Percentiles rank a stretch among this genome's conserved stretches.
phyloP scores from a whole-genome alignment of 2,329 filamentous ascomycete genomes.

The Kalaharituber pfeilii region DNA sequence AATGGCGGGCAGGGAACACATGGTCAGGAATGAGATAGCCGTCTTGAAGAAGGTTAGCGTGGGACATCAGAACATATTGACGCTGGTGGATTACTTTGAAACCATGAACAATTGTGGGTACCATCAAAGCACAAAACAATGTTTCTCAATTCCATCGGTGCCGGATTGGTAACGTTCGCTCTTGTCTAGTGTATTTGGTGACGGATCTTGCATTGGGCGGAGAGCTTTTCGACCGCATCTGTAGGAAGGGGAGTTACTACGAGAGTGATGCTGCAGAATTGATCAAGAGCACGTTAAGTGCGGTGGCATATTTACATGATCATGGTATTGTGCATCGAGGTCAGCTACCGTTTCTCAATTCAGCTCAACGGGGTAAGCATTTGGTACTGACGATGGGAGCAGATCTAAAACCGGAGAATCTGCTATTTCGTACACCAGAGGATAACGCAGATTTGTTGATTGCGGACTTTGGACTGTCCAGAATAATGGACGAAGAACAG shows the following conservation, averaged over 20 bases:
- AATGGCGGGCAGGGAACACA: constrained; percentile 94
- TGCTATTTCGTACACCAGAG: constrained; percentile 90
- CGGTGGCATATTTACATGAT: constrained; percentile 96
- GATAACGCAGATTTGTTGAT: constrained; percentile 95
- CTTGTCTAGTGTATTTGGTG: constrained; percentile 67
- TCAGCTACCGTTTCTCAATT: neutral
- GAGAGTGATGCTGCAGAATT: constrained; percentile 92
- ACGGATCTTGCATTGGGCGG: constrained; percentile 92
- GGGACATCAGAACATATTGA: constrained; percentile 96
- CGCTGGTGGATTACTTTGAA: constrained; percentile 96
- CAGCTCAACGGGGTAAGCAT: neutral
- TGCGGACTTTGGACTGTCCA: constrained; percentile 84
- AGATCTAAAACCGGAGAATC: constrained; percentile 91
- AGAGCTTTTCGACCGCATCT: constrained; percentile 96
- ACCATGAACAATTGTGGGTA: constrained; percentile 83
- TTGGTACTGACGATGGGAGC: neutral
- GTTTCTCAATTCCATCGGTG: too few species aligned
- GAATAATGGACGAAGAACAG: constrained; percentile 98
- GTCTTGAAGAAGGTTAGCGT: constrained; percentile 96
- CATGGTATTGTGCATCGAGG: constrained; percentile 88
- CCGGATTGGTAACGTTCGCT: too few species aligned
- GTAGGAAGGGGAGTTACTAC: constrained; percentile 95
- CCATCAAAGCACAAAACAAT: too few species aligned
- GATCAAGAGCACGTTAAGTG: constrained; percentile 83
- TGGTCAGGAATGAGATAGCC: constrained; percentile 98